A percentile compares a stretch with the other conserved stretches of the same genome.
phyloP scores from a whole-genome alignment of 805 yeast genomes.

The Ogataea neopini region DNA sequence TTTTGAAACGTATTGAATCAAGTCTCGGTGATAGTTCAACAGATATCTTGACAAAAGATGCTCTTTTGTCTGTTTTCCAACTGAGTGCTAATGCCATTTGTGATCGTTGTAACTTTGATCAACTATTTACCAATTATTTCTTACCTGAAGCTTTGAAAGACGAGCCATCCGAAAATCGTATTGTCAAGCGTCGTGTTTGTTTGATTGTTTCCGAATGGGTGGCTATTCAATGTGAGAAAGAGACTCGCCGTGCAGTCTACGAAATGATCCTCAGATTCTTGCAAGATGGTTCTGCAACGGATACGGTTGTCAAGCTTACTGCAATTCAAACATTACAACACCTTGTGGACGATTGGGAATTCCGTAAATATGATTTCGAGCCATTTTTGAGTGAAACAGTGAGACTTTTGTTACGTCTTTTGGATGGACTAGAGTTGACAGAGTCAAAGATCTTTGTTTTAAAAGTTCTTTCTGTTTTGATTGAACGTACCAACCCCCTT shows the following conservation, averaged over 20 bases:
- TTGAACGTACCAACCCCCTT: conserved; percentile 66
- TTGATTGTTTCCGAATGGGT: conserved; percentile 82
- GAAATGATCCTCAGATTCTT: conserved; percentile 51
- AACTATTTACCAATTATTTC: conserved; percentile 55
- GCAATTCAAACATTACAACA: conserved; percentile 68
- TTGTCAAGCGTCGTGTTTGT: conserved; percentile 77
- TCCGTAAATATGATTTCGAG: conserved; percentile 63
- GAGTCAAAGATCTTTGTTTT: conserved; percentile 79
- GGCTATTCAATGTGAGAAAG: conserved; percentile 59
- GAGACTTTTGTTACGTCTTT: conserved; percentile 46
- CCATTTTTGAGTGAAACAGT: conserved; percentile 62
- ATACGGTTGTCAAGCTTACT: conserved; percentile 78
- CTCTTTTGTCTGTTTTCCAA: conserved; percentile 82
- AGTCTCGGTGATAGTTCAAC: conserved; percentile 33
- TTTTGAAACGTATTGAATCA: conserved; percentile 58
- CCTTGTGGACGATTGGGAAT: conserved; percentile 85
- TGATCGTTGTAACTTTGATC: conserved; percentile 68
- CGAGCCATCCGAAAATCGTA: conserved; percentile 50
- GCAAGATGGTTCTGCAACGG: conserved; percentile 48
- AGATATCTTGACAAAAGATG: conserved; percentile 70
- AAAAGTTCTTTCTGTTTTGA: conserved; percentile 62
- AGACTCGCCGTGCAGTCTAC: conserved; percentile 59
- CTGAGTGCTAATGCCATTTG: conserved; percentile 67
- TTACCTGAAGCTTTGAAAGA: conserved; percentile 63
- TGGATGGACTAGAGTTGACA: conserved; percentile 54